Percentiles rank a stretch among this genome's conserved stretches.
These are phyloP conservation scores for Phialocephala sp. DNA, from an alignment of 2,329 filamentous ascomycete genomes.

Conservation along the genomic window DNA sequence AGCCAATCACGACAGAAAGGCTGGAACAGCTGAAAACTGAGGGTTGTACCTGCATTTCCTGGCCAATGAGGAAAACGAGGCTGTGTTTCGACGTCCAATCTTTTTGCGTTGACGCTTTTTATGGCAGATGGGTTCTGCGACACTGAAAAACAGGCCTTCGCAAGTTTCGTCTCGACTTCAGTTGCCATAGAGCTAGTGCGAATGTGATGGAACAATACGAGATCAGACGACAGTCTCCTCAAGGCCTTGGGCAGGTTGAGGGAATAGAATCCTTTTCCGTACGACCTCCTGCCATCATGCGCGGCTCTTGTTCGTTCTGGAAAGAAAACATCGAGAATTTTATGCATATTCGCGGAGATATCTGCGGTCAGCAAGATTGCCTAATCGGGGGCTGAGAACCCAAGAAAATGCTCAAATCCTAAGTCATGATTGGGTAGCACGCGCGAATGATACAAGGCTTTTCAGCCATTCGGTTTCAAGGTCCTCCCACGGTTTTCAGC, in stretches of 20 bases:
- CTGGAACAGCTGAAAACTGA: constrained; percentile 12
- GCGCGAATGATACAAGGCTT: constrained; percentile 9
- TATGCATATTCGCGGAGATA: neutral
- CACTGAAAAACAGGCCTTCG: constrained; percentile 6
- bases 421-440: neutral
- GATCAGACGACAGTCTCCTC: neutral
- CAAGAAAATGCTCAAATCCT: neutral
- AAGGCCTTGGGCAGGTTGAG: neutral
- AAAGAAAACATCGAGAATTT: no score
- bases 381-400: neutral
- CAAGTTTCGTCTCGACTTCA: neutral
- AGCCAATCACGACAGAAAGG: neutral
- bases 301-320: no score
- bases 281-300: neutral
- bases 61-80: constrained; percentile 8
- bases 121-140: neutral
- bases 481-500: constrained; percentile 2
- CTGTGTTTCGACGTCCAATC: constrained; percentile 7
- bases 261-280: neutral
- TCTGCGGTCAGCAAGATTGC: neutral
- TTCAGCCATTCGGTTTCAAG: constrained; percentile 11
- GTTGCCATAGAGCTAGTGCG: neutral
- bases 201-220: neutral
- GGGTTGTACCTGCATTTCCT: constrained; percentile 14
- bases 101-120: neutral